Conservation (phyloP, 805 yeast genomes). For the Wickerhamomyces subpelliculosus region DNA sequence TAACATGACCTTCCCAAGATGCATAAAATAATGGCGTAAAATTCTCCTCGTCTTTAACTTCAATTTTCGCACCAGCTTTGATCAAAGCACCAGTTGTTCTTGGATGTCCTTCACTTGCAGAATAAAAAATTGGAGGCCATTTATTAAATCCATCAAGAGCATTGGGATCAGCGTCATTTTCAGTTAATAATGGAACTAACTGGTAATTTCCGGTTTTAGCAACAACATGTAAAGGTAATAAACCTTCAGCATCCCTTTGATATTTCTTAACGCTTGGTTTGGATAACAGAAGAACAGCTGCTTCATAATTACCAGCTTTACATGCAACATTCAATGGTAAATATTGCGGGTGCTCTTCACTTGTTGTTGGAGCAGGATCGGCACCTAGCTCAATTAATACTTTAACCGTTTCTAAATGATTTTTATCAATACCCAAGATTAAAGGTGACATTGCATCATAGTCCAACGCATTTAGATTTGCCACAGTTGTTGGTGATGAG, state of each 20-base stretch:
- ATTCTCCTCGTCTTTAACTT: conserved; percentile 70
- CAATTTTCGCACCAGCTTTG: conserved; percentile 63
- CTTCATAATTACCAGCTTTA: conserved; percentile 67
- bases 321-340: conserved; percentile 84
- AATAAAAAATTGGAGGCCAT: conserved; percentile 92
- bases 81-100: conserved; percentile 65
- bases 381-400: conserved; percentile 42
- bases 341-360: conserved; percentile 54
- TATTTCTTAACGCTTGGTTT: conserved; percentile 30
- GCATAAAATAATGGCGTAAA: conserved; percentile 81
- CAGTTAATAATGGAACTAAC: conserved; percentile 59
- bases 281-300: conserved; percentile 42
- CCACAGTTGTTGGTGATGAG: conserved; percentile 18
- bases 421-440: conserved; percentile 66
- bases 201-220: conserved; percentile 76
- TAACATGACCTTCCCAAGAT: conserved; percentile 88
- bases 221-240: conserved; percentile 80
- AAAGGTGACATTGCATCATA: conserved; percentile 79
- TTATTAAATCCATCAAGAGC: conserved; percentile 77
- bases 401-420: conserved; percentile 49
- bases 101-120: conserved; percentile 78
- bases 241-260: conserved; percentile 76
- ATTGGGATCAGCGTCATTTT: conserved; percentile 73
- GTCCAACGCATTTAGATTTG: conserved; percentile 40
- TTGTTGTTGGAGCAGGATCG: conserved; percentile 39